phyloP scores from a whole-genome alignment of 2,329 filamentous ascomycete species.

The Bipolaris sorokiniana region DNA sequence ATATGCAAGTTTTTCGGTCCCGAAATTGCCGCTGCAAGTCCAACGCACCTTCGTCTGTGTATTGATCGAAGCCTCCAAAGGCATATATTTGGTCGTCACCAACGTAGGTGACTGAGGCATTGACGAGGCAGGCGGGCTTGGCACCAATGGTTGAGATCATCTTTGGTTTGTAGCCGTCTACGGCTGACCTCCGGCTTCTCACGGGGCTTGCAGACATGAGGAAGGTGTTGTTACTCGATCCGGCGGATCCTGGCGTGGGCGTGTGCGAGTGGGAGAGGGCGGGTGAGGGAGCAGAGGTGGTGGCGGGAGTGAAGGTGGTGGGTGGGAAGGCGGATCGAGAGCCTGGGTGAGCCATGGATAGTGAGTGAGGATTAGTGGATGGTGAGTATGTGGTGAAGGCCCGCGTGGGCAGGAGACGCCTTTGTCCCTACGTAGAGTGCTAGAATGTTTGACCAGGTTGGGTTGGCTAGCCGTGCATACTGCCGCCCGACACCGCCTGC shows the following conservation, averaged over 20 bases:
- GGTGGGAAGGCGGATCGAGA: conserved; percentile 30
- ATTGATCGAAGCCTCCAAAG: conserved; percentile 98
- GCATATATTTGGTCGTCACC: conserved; percentile 97
- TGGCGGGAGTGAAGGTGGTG: conserved; percentile 32
- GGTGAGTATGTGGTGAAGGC: conserved; percentile 23
- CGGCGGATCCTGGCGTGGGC: conserved; percentile 56
- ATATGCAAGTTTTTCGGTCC: not conserved
- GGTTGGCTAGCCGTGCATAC: conserved; percentile 18
- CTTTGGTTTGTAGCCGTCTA: conserved; percentile 81
- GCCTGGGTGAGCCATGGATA: conserved; percentile 41
- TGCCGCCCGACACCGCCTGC: conserved; percentile 14
- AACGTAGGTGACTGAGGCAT: conserved; percentile 98
- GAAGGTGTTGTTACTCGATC: conserved; percentile 77
- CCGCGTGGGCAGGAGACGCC: conserved; percentile 25
- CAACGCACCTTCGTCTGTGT: conserved; percentile 81
- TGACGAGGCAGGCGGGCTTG: conserved; percentile 91
- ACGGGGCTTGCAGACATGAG: conserved; percentile 82
- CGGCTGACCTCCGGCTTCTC: conserved; percentile 55
- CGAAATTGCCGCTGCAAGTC: too few species aligned
- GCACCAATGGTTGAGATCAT: conserved; percentile 67
- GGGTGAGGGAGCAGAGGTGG: conserved; percentile 43
- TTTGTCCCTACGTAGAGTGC: conserved; percentile 23
- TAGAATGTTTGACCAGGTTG: conserved; percentile 34
- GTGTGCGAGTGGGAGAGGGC: conserved; percentile 33
- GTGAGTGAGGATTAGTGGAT: conserved; percentile 13